Conservation (phyloP, 352 stramenopile species). For the Phytophthora megakarya region DNA sequence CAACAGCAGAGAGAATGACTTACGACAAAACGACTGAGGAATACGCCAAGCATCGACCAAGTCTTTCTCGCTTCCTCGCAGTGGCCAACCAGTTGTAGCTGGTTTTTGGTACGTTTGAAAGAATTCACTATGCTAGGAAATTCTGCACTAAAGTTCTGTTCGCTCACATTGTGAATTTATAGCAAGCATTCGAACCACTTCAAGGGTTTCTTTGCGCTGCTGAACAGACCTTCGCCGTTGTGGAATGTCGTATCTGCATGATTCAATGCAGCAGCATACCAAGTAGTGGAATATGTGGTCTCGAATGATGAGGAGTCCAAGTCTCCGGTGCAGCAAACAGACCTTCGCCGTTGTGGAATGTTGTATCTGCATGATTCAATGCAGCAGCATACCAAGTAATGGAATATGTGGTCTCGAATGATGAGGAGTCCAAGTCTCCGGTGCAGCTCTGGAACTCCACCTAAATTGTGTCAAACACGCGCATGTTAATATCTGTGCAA, state of each 20-base stretch:
- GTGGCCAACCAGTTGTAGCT: conserved; percentile 25
- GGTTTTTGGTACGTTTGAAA: background rate
- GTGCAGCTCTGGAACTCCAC: conserved; percentile 71
- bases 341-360: conserved; percentile 66
- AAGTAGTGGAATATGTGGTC: conserved; percentile 40
- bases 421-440: conserved; percentile 38
- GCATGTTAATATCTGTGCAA: background rate
- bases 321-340: conserved; percentile 52
- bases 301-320: conserved; percentile 44
- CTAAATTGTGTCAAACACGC: conserved; percentile 17
- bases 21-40: conserved; percentile 9
- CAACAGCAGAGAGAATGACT: background rate
- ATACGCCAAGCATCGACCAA: conserved; percentile 13
- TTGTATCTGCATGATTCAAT: conserved; percentile 64
- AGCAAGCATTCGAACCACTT: conserved; percentile 62
- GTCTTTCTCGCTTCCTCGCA: conserved; percentile 27
- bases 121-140: background rate
- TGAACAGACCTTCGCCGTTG: conserved; percentile 58
- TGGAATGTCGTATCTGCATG: conserved; percentile 64
- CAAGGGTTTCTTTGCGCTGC: conserved; percentile 53
- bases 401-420: conserved; percentile 44
- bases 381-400: conserved; percentile 52
- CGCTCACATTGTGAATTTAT: conserved; percentile 11
- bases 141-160: background rate
- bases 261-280: conserved; percentile 61